Conservation (phyloP, 1,284 basidiomycete genomes). For the Cryptococcus wingfieldii region DNA sequence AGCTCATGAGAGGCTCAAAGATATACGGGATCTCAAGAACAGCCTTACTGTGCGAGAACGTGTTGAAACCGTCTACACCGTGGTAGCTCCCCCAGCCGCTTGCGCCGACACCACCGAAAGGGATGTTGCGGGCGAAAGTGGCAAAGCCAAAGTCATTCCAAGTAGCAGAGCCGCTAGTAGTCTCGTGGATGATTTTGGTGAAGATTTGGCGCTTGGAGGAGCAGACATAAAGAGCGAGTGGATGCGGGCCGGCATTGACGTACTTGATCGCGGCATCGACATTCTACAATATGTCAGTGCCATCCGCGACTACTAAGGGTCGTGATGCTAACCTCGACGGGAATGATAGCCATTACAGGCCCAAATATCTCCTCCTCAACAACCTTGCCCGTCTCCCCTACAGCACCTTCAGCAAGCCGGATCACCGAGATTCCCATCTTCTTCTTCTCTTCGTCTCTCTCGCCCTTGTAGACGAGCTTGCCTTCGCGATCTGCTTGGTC, state of each 20-base stretch:
- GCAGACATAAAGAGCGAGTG: slow-evolving; percentile 46
- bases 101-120: slow-evolving; percentile 48
- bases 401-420: slow-evolving; percentile 57
- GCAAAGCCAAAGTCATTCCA: slow-evolving; percentile 47
- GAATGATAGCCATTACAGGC: slow-evolving; percentile 69
- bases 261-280: slow-evolving; percentile 69
- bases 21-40: slow-evolving; percentile 38
- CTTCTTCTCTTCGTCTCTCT: slow-evolving; percentile 55
- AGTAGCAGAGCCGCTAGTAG: slow-evolving; percentile 40
- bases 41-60: slow-evolving; percentile 45
- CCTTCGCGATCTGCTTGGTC: slow-evolving; percentile 61
- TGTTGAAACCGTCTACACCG: slow-evolving; percentile 43
- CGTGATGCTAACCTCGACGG: slow-evolving; percentile 54
- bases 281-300: slow-evolving; percentile 37
- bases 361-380: slow-evolving; percentile 74
- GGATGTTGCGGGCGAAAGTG: slow-evolving; percentile 29
- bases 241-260: slow-evolving; percentile 54
- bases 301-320: neutral
- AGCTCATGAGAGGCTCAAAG: slow-evolving; percentile 35
- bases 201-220: slow-evolving; percentile 35
- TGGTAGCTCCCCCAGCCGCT: slow-evolving; percentile 47
- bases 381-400: slow-evolving; percentile 57
- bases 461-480: slow-evolving; percentile 65
- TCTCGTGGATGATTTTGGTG: slow-evolving; percentile 38
- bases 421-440: slow-evolving; percentile 49